Conservation (phyloP, 495 filamentous ascomycete genomes). For the Diplogelasinospora grovesii region DNA sequence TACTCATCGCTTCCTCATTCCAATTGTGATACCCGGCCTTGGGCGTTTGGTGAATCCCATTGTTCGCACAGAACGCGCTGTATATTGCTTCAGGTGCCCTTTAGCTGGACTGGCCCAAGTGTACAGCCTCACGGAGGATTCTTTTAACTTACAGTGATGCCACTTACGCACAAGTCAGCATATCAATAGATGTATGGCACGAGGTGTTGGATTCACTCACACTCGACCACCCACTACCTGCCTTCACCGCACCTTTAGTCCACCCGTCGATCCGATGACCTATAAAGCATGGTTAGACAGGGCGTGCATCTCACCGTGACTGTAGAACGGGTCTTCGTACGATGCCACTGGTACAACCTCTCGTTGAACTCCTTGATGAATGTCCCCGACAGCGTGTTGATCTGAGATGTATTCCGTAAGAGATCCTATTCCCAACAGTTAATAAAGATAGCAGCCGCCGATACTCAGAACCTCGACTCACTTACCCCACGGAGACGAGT, state of each 20-base stretch:
- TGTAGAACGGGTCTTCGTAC: no score
- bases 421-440: neutral
- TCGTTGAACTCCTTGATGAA: constrained; percentile 2
- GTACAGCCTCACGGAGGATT: neutral
- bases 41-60: constrained; percentile 21
- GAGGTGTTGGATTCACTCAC: constrained; percentile 3
- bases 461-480: neutral
- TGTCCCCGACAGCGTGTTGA: neutral
- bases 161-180: constrained; percentile 5
- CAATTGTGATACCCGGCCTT: constrained; percentile 21
- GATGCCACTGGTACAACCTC: constrained; percentile 6
- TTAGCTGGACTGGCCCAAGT: neutral
- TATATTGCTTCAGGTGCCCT: constrained; percentile 17
- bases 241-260: constrained; percentile 2
- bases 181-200: neutral
- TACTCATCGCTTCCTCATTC: constrained; percentile 34
- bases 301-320: no score
- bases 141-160: constrained; percentile 8
- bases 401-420: neutral
- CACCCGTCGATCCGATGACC: constrained; percentile 1
- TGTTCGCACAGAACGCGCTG: constrained; percentile 28
- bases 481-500: constrained; percentile 10
- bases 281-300: neutral
- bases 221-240: constrained; percentile 1
- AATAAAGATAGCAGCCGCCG: neutral